Evolutionary conservation across 2,329 filamentous ascomycete genomes (phyloP), one percentile per base, ranked within the genome.

Genomic region (Cercospora citrullina): DNA sequence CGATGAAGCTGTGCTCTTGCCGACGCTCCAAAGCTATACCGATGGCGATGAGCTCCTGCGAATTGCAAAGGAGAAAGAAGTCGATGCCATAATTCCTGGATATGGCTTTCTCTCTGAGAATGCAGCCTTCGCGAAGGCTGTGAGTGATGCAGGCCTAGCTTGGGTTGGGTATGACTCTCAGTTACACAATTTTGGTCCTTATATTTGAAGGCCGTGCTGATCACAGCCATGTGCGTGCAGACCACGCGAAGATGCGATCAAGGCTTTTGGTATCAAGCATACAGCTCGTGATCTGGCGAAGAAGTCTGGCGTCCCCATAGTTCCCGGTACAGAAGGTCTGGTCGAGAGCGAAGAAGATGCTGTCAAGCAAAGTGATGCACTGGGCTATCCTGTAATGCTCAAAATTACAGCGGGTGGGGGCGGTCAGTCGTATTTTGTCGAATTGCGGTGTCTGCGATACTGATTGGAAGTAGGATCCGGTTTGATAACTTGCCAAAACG

Each of bases 401-500:
- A 96, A 97, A 83, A 75, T 75, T 8, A 81, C 79, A 2, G 77
- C 77, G 8, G 79, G 79, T 5, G 92, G 93, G 33, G 93, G 92
- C 2, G 53, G 53, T 58, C 53, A 30, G 53, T 57, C 10, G 5
- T 1, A 26, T 12, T 10, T 18, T 18, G 5, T 45, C n/a, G 3
- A 28, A 9, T 26, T 18, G 12, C 16, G 10, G 94, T 94, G 83
- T 91, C 91, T 9, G 89, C 94, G 84, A 83, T 90, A 48, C 23
- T 31, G 18, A 51, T 21, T 64, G 21, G 66, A 23, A 6, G 1
- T 8, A 60, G 92, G 93, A 28, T 96, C 95, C 84, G 93, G 93
- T 2, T 89, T 96, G 84, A 85, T 92, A 39, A 92, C 92, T 66
- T 93, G 93, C 69, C 78, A 87, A 75, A 85, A 83, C 10, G 85